phyloP scores from a whole-genome alignment of 108 stramenopile genomes.

The Nannochloropsis salina region DNA sequence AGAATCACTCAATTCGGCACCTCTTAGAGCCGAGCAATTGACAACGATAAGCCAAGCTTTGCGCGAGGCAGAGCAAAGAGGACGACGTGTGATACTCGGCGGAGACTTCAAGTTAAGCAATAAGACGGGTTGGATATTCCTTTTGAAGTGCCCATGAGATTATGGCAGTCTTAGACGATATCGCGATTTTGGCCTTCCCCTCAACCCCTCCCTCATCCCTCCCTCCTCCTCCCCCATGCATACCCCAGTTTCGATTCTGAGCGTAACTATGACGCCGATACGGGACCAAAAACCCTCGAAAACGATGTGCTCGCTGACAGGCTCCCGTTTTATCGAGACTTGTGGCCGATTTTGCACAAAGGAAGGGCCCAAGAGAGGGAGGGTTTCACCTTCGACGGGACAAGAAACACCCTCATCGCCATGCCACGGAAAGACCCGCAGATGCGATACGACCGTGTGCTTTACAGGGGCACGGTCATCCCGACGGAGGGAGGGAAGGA shows the following conservation, averaged over 20 bases:
- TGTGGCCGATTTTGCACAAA: not conserved
- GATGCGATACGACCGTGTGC: not conserved
- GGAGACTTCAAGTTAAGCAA: not conserved
- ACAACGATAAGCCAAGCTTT: not conserved
- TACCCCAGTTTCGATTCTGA: not conserved
- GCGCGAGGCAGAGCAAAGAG: not conserved
- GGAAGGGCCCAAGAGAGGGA: not conserved
- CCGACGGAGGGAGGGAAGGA: not conserved
- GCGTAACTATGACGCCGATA: not conserved
- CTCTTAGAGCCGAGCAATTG: not conserved
- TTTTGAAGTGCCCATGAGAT: too few species aligned
- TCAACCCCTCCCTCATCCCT: not conserved
- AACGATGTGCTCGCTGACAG: not conserved
- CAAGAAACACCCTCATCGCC: slow-evolving; percentile 5
- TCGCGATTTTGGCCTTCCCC: too few species aligned
- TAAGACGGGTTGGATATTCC: too few species aligned
- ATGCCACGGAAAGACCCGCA: slow-evolving; percentile 1
- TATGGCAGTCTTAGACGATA: too few species aligned
- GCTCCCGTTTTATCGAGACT: not conserved
- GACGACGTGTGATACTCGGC: not conserved
- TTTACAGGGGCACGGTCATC: not conserved
- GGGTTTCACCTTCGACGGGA: not conserved
- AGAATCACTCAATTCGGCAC: not conserved
- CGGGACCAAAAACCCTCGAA: not conserved
- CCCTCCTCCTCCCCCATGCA: not conserved